Evolutionary conservation across 176 grass and related monocot genomes (phyloP), one percentile per base, ranked within the genome.

Genomic region (Musa itinerans): DNA sequence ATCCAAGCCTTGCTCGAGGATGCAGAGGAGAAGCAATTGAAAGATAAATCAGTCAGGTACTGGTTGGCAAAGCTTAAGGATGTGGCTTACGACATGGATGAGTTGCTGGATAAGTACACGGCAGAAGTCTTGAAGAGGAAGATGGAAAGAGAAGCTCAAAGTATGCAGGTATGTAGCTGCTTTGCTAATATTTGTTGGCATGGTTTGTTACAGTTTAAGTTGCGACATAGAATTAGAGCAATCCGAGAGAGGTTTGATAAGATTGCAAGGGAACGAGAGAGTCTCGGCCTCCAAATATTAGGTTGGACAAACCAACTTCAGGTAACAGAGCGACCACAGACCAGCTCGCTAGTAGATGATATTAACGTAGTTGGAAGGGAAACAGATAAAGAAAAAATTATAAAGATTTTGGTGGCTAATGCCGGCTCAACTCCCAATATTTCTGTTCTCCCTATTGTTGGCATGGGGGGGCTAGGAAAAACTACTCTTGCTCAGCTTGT

Each of bases 1-100:
- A 81, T 96, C 74, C 82, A 85, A 75, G 82, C 72, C 20, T 76
- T 87, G 77, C 78, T 96, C 50, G 89, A 96, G 85, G 92, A 92
- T 87, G 89, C 86, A 1, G 86, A 92, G 64, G 86, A 89, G 63
- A 72, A 52, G 71, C 92, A 92, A 71, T 54, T 92, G 2, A 83
- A 68, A 65, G 86, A 96, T 65, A 85, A 75, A 53, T 65, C 43
- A 9, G 66, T 90, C 17, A 78, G 68, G 29, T 53, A 20, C 27
- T 96, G 92, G 92, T 89, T 96, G 59, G 77, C 67, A 10, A 85
- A 55, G 50, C 25, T 84, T 10, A 84, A 34, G 77, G 75, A 74
- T 53, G 82, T 76, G n/a, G 68, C 56, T 24, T 75, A 68, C 57
- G 82, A 79, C 10, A 68, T 68, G 10, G 82, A 78, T 7, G 82